Evolutionary conservation across 192 early-diverging fungal species (phyloP), one percentile per base, ranked within the genome.

Genomic region (Linnemannia hyalina): DNA sequence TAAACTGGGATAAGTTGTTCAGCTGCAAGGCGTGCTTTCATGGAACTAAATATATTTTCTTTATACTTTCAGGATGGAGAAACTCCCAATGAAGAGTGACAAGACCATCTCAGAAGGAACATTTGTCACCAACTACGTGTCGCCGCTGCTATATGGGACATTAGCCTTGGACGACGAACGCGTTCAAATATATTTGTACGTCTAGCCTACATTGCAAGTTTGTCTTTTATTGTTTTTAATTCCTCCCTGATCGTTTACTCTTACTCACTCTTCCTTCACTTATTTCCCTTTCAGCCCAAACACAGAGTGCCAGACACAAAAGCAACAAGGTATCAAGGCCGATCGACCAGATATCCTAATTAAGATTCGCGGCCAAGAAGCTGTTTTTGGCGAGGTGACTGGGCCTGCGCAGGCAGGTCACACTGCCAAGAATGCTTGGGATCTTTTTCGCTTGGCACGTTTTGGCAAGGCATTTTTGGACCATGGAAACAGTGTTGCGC

Each of bases 321-420:
- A 82, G 46, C 11, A 70, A 32, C 80, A 82, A 42, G 74, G 74
- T 11, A n/a, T 72, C 13, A 76, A 82, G 57, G 74, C 80, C 46
- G 80, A 82, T 54, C 73, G 80, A 76, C 80, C 74, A 40, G 80
- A 82, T 54, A 82, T 82, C 23, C n/a, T 82, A 6, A 68, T 76
- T 2, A 82, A 77, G 57, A 35, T 57, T n/a, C 16, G 65, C 16
- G 57, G 75, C 55, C 65, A 76, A 26, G 75, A 82, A 75, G 73
- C 77, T 36, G 16, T 82, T 4, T 82, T 72, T 44, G 75, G 81
- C 9, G 81, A 82, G 35, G 73, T 82, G 36, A 82, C 81, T 40
- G 81, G 81, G 3, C 75, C 75, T 68, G 76, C 70, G 57, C 72
- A 70, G 23, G 75, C 69, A 49, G 72, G 32, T 52, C 76, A 74